These are phyloP conservation scores for Aureobasidium sp. DNA, from an alignment of 2,329 filamentous ascomycete species.

Conservation along the genomic window DNA sequence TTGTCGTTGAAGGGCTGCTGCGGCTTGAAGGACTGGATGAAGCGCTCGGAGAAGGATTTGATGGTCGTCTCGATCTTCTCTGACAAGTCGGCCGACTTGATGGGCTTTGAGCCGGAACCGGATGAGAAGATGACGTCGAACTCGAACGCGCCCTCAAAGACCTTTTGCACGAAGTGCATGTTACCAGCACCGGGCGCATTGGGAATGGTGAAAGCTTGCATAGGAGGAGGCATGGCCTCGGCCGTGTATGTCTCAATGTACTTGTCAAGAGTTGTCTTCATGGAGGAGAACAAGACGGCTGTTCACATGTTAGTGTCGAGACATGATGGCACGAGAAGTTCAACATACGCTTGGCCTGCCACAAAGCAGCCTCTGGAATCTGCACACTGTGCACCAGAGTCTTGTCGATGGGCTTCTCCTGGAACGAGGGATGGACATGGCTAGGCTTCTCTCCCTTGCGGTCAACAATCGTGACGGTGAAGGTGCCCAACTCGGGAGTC, in stretches of 20 bases:
- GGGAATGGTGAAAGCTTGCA: conserved; percentile 73
- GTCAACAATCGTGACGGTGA: conserved; percentile 68
- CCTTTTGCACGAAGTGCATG: conserved; percentile 81
- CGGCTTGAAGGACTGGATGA: conserved; percentile 63
- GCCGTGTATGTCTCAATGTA: conserved; percentile 52
- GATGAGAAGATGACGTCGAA: conserved; percentile 92
- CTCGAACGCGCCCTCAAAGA: conserved; percentile 81
- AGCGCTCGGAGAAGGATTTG: conserved; percentile 66
- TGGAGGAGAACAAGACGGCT: conserved; percentile 51
- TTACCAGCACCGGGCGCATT: conserved; percentile 68
- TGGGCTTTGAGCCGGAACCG: conserved; percentile 42
- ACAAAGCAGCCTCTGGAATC: conserved; percentile 62
- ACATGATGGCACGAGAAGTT: conserved; percentile 21
- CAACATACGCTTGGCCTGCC: conserved; percentile 62
- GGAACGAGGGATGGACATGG: conserved; percentile 56
- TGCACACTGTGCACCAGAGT: conserved; percentile 69
- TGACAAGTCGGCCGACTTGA: conserved; percentile 54
- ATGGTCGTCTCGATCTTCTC: conserved; percentile 61
- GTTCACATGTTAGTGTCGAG: conserved; percentile 36
- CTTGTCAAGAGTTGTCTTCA: conserved; percentile 59
- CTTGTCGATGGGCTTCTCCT: conserved; percentile 64
- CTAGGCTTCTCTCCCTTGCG: conserved; percentile 53
- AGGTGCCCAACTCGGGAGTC: conserved; percentile 67
- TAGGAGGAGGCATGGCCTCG: conserved; percentile 69
- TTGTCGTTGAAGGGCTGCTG: conserved; percentile 64